Evolutionary conservation across 1,139 yeast species (phyloP).

Genomic region (Taiozyma onychis): DNA sequence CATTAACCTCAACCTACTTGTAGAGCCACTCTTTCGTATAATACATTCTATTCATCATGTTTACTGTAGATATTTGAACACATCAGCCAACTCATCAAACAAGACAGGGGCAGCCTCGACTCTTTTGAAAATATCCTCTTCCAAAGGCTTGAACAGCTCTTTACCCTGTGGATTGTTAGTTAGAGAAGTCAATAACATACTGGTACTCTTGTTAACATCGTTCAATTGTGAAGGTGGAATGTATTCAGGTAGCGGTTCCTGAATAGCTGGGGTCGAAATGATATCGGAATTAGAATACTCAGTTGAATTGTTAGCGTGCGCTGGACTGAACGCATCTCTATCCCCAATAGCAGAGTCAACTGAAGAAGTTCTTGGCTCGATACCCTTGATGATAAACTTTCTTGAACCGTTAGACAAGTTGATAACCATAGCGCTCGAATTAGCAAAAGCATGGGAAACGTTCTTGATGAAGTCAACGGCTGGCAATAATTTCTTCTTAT

Average conservation of each 20-base stretch:
- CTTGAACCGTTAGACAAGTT: slow-evolving; percentile 54
- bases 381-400: slow-evolving; percentile 88
- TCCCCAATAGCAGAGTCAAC: slow-evolving; percentile 36
- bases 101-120: slow-evolving; percentile 30
- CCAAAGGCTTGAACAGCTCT: slow-evolving; percentile 26
- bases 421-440: slow-evolving; percentile 91
- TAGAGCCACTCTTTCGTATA: not conserved
- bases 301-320: not conserved
- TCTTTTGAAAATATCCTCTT: slow-evolving; percentile 25
- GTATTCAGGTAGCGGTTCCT: slow-evolving; percentile 13
- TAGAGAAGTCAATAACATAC: slow-evolving; percentile 29
- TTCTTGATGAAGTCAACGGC: slow-evolving; percentile 97
- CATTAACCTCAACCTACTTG: not conserved
- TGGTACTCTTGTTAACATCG: slow-evolving; percentile 34
- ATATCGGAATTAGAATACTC: slow-evolving; percentile 1
- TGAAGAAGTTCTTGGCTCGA: slow-evolving; percentile 56
- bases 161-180: slow-evolving; percentile 25
- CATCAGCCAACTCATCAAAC: slow-evolving; percentile 24
- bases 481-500: slow-evolving; percentile 61
- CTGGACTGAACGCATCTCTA: slow-evolving; percentile 18
- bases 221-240: slow-evolving; percentile 22
- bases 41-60: not conserved
- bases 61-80: slow-evolving; percentile 8
- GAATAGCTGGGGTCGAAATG: slow-evolving; percentile 9
- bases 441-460: slow-evolving; percentile 86